Base-by-base conservation (phyloP, 768 basidiomycete genomes). In the Lactifluus hygrophoroides region DNA sequence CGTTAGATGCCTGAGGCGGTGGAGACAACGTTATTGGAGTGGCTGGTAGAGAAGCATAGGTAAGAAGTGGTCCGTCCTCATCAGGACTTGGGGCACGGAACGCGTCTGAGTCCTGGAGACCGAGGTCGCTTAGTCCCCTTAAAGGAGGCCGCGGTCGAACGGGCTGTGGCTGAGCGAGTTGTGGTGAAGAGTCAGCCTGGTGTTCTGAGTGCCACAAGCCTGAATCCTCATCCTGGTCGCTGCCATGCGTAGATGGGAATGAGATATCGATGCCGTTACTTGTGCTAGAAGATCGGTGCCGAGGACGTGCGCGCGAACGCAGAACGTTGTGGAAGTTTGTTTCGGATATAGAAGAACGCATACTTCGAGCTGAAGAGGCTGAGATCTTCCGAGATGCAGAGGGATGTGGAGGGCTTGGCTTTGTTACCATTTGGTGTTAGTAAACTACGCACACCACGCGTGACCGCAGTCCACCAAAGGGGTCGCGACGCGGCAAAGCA, bases 41-140 rank as follows among this genome's bases (percentile, higher is more conserved):
- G 0, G 87, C 80, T 4, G 88, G 88, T 42, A 90, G 76, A 0
- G 88, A 90, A 5, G 85, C 78, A 65, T 90, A 90, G 0, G 82
- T 76, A 25, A 83, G 71, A 13, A 79, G 80, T 49, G 71, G 69
- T 2, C 51, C 45, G 3, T 60, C 57, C 10, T 59, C 56, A 25
- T 49, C 37, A 14, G 63, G 45, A 45, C 50, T 57, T 19, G 54
- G 42, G 5, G 42, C n/a, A 28, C 19, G 53, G 25, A 58, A 63
- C 16, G 30, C 13, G 32, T 40, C 57, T 28, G 63, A 52, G 46
- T 58, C 47, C 23, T 58, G 46, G 21, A 59, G 54, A 17, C 35
- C 19, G 4, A 49, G 57, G 32, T 63, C 51, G 19, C 62, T 64
- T 19, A 55, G 38, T 27, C 57, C 57, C 46, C 32, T 48, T 17